Percentiles rank a stretch among this genome's conserved stretches.
These are phyloP conservation scores for Euptelea pleiosperma DNA, from an alignment of 164 flowering plant species.

Conservation along the genomic window DNA sequence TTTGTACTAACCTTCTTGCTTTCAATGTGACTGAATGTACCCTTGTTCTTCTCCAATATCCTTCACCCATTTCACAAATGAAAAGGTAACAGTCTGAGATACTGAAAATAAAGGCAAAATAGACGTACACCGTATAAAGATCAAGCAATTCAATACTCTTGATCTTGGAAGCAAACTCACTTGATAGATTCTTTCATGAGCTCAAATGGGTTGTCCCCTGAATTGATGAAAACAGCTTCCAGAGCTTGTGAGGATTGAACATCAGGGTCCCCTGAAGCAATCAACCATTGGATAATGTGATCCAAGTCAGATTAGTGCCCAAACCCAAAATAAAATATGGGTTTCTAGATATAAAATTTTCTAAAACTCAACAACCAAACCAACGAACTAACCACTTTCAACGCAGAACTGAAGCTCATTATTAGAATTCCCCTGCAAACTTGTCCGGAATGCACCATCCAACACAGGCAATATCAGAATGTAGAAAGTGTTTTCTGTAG, in stretches of 20 bases:
- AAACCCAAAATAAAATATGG: background rate
- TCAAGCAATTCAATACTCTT: background rate
- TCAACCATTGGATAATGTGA: background rate
- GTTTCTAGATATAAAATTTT: background rate
- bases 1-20: slow-evolving; percentile 46
- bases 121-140: background rate
- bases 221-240: slow-evolving; percentile 56
- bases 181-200: slow-evolving; percentile 58
- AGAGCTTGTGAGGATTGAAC: slow-evolving; percentile 38
- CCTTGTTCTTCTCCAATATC: slow-evolving; percentile 57
- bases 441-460: slow-evolving; percentile 61
- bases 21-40: slow-evolving; percentile 52
- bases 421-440: slow-evolving; percentile 59
- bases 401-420: slow-evolving; percentile 69
- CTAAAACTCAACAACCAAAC: background rate
- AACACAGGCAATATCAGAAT: slow-evolving; percentile 57
- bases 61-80: slow-evolving; percentile 22
- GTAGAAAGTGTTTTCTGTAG: slow-evolving; percentile 34
- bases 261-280: slow-evolving; percentile 53
- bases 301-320: background rate
- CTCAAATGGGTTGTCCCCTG: slow-evolving; percentile 64
- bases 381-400: slow-evolving; percentile 54
- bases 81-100: background rate
- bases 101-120: background rate
- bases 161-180: slow-evolving; percentile 31